Percentiles rank a stretch among this genome's conserved stretches.
Evolutionary conservation across 805 yeast genomes (phyloP).

Genomic region (Candida ortonii): DNA sequence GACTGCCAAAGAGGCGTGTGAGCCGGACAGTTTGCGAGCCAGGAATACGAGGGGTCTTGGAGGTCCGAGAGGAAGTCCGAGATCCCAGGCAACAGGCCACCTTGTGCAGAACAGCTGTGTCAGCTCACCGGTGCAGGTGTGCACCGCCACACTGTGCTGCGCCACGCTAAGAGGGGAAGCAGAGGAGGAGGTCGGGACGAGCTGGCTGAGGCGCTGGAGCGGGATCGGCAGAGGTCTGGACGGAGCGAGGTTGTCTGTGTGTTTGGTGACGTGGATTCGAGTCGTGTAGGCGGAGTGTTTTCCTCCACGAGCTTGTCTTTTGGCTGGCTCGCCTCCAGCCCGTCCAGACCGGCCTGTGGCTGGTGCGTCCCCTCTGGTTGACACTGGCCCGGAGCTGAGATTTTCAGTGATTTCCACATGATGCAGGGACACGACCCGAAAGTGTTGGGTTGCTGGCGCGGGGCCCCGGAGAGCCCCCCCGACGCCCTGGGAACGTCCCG

Average conservation of each 20-base stretch:
- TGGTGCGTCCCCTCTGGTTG: slow-evolving; percentile 9
- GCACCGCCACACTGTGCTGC: too few relatives aligned
- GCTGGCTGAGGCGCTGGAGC: background rate
- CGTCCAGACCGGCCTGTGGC: background rate
- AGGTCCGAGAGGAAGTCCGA: too few relatives aligned
- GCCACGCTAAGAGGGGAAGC: slow-evolving; percentile 3
- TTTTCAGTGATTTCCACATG: slow-evolving; percentile 15
- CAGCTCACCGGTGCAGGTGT: too few relatives aligned
- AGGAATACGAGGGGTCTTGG: too few relatives aligned
- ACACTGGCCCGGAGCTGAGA: slow-evolving; percentile 22
- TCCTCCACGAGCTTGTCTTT: too few relatives aligned
- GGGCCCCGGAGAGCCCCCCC: background rate
- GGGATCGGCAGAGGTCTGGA: background rate
- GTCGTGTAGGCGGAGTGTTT: too few relatives aligned
- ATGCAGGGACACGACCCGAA: slow-evolving; percentile 13
- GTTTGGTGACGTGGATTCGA: too few relatives aligned
- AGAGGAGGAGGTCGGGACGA: slow-evolving; percentile 1
- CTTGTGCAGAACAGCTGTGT: too few relatives aligned
- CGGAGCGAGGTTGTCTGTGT: background rate
- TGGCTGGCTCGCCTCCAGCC: background rate
- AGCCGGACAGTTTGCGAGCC: too few relatives aligned
- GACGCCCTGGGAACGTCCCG: background rate
- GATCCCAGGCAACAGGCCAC: too few relatives aligned
- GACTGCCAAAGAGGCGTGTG: too few relatives aligned
- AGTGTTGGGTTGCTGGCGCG: slow-evolving; percentile 4